Base-by-base conservation (phyloP, 345 rosid genomes). In the Eucalyptus microcorys region DNA sequence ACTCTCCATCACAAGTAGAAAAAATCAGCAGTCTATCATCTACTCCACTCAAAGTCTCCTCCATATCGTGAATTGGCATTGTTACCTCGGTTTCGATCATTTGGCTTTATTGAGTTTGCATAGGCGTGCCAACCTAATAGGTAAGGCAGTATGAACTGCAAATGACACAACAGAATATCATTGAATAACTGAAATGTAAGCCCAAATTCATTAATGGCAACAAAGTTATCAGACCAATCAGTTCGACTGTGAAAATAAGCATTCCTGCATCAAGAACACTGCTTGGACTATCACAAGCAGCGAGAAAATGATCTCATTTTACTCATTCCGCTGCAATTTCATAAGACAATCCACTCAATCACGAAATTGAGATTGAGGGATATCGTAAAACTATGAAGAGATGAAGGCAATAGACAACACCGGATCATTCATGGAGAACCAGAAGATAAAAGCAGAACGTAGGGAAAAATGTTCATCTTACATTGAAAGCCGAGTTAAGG, bases 71-170 rank as follows among this genome's bases (percentile, higher is more conserved):
- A 91, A 83, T 89, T 94, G 4, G 94, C 95, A 86, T 89, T 93
- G 88, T 93, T 96, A 79, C 52, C 53, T 4, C 92, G 92, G 90
- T 89, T 91, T 40, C 88, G 43, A n/a, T 94, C 95, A 50, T 93
- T 94, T 3, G 94, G 95, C 91, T 89, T 95, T 85, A 92, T 94
- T 86, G 96, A 90, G 89, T 90, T 92, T 5, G 95, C 96, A 87
- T 91, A 96, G 59, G 98, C 94, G 47, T 95, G 95, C 99, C 98
- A 97, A 48, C 99, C 99, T 88, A 97, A 81, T 27, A 97, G 93
- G 92, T 94, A 93, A 1, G 99, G 99, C 93, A 97, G 90, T 86
- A 96, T 87, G 88, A 93, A 97, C 98, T 97, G 97, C 94, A 88
- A 22, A 86, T 40, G 30, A 83, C 88, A 34, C 40, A n/a, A 40